Evolutionary conservation across 371 early-diverging fungal species (phyloP).

Genomic region (Fennellomyces sp.): DNA sequence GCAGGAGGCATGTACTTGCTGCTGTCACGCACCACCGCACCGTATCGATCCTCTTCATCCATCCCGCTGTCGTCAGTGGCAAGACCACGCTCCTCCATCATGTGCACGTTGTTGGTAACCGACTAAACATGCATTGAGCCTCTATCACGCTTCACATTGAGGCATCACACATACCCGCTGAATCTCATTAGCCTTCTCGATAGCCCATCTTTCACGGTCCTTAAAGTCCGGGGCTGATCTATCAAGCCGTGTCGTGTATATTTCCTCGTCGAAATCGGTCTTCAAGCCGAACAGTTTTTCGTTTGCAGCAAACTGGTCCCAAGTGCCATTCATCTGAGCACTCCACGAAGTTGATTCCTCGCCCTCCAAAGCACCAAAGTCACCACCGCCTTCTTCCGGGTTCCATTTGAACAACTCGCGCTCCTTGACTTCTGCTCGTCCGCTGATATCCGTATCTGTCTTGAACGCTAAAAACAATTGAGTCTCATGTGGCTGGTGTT

Average conservation of each 20-base stretch:
- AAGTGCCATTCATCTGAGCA: constrained; percentile 52
- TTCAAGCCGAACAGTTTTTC: constrained; percentile 94
- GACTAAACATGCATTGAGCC: constrained; percentile 30
- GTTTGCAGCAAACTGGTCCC: constrained; percentile 99
- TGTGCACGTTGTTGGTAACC: constrained; percentile 80
- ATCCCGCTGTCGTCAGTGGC: constrained; percentile 65
- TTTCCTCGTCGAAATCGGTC: constrained; percentile 93
- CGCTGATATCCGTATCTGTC: constrained; percentile 91
- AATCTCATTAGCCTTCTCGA: constrained; percentile 89
- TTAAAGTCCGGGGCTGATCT: constrained; percentile 84
- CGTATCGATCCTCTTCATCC: constrained; percentile 91
- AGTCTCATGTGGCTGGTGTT: neutral
- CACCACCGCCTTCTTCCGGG: constrained; percentile 60
- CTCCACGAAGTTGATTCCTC: constrained; percentile 24
- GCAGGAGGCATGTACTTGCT: constrained; percentile 87
- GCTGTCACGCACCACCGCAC: constrained; percentile 75
- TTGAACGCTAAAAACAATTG: constrained; percentile 61
- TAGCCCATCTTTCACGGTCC: constrained; percentile 87
- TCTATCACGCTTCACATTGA: neutral
- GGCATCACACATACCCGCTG: constrained; percentile 48
- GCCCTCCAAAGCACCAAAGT: constrained; percentile 48
- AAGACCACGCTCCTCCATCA: constrained; percentile 93
- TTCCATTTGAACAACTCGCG: constrained; percentile 90
- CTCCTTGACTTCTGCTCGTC: constrained; percentile 66
- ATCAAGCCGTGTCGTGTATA: constrained; percentile 96